A percentile compares a stretch with the other conserved stretches of the same genome.
Evolutionary conservation across 345 rosid genomes (phyloP).

Genomic region (Chamaenerion angustifolium): DNA sequence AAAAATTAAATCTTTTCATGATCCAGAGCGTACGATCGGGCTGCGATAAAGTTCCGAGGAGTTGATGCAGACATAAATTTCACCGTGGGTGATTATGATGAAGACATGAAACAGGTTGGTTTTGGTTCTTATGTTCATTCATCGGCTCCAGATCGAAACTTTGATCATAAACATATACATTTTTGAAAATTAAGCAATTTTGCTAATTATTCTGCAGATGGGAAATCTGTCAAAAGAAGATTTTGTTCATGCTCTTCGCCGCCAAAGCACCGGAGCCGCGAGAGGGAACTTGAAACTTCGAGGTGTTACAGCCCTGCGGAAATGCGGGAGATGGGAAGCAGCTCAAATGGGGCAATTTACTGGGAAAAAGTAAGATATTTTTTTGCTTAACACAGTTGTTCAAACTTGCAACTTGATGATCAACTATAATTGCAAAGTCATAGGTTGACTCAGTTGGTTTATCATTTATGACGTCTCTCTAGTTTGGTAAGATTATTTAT

Average conservation of each 20-base stretch:
- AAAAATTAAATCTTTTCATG: background rate
- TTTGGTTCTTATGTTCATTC: background rate
- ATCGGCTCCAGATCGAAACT: no score
- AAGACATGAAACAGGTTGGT: constrained; percentile 44
- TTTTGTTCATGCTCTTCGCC: constrained; percentile 47
- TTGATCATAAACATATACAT: no score
- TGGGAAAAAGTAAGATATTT: constrained; percentile 46
- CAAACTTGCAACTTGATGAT: background rate
- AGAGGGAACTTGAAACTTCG: constrained; percentile 48
- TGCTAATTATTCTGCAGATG: constrained; percentile 22
- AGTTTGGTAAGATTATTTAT: no score
- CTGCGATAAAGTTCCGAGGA: constrained; percentile 67
- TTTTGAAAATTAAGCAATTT: no score
- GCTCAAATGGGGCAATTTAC: constrained; percentile 47
- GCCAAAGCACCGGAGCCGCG: constrained; percentile 49
- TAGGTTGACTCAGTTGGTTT: no score
- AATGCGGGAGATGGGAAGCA: constrained; percentile 53
- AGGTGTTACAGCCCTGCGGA: constrained; percentile 37
- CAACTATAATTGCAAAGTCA: no score
- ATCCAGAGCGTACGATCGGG: constrained; percentile 52
- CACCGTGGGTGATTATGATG: constrained; percentile 34
- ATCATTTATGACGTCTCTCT: background rate
- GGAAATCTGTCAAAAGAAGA: constrained; percentile 38
- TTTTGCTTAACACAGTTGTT: no score
- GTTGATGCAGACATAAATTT: constrained; percentile 58